Evolutionary conservation across 106 monocot genomes (phyloP).

Genomic region (Phalaenopsis equestris): DNA sequence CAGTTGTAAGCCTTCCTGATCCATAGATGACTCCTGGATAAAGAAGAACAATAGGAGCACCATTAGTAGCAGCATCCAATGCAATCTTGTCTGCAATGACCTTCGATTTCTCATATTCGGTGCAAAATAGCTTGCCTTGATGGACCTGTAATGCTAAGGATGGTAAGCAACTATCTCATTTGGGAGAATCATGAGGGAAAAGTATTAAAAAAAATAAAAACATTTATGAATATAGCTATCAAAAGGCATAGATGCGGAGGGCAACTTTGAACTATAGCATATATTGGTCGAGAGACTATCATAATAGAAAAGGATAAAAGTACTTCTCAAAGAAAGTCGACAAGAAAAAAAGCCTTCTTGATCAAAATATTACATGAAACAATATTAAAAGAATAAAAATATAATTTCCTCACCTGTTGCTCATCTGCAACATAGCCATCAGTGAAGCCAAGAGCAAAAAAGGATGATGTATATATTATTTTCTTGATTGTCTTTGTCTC

Average conservation of each 20-base stretch:
- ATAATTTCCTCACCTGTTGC: constrained; percentile 43
- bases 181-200: not conserved
- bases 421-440: constrained; percentile 86
- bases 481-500: constrained; percentile 51
- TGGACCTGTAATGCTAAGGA: constrained; percentile 53
- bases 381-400: not conserved
- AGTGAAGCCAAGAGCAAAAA: constrained; percentile 86
- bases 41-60: constrained; percentile 72
- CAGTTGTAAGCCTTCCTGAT: constrained; percentile 71
- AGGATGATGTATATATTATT: constrained; percentile 91
- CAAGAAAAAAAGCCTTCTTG: not conserved
- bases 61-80: constrained; percentile 65
- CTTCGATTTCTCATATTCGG: constrained; percentile 97
- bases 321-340: not conserved
- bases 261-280: not conserved
- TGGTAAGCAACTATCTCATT: not conserved
- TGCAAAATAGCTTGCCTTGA: constrained; percentile 68
- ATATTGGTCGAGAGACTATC: not conserved
- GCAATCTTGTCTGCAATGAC: constrained; percentile 73
- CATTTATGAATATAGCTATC: not conserved
- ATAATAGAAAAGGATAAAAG: not conserved
- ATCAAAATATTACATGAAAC: not conserved
- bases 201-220: not conserved
- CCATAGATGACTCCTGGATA: constrained; percentile 99
- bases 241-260: not conserved